Evolutionary conservation across 2,329 filamentous ascomycete species (phyloP), one percentile per base, ranked within the genome.

Genomic region (Hymenotorrendiella dingleyae): DNA sequence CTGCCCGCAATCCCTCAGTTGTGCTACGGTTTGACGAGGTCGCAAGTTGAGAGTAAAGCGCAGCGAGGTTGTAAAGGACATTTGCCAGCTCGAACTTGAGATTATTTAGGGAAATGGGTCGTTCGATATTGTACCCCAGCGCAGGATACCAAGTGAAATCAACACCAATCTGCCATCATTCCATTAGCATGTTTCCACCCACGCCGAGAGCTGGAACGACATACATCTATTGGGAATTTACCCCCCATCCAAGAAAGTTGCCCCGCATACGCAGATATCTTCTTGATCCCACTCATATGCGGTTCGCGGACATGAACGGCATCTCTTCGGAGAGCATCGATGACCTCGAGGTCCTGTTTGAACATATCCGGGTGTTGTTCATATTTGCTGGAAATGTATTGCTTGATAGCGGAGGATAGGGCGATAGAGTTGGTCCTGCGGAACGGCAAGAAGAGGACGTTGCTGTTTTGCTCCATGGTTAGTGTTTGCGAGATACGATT

Each of bases 361-460:
- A 98, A 98, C 84, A 95, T 94, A 65, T 96, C 89, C 24, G 93
- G 91, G 62, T 95, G 91, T 64, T 98, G 93, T 66, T 97, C 91
- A 82, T 97, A 97, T 74, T 97, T 96, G 65, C 80, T 84, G 48
- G 89, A 94, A 60, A 98, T 97, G 70, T 98, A 97, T 62, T 93
- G 83, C 52, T 86, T 88, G 62, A 98, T 89, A 37, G 89, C 85
- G 48, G 79, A 73, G 42, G 86, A 84, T 48, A 97, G 76, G 46
- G 84, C 84, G 29, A 95, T 73, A 44, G 83, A 75, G 51, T 85
- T 80, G 39, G 89, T 91, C 61, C 83, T 86, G 56, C 91, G 87
- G 67, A 97, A 97, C 7, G 91, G 90, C 24, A 63, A 40, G 41
- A 53, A 62, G 46, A 63, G 55, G 34, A 62, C 61, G 42, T 61